Conservation (phyloP, 139 green algal species). For the Picochlorum sp. region DNA sequence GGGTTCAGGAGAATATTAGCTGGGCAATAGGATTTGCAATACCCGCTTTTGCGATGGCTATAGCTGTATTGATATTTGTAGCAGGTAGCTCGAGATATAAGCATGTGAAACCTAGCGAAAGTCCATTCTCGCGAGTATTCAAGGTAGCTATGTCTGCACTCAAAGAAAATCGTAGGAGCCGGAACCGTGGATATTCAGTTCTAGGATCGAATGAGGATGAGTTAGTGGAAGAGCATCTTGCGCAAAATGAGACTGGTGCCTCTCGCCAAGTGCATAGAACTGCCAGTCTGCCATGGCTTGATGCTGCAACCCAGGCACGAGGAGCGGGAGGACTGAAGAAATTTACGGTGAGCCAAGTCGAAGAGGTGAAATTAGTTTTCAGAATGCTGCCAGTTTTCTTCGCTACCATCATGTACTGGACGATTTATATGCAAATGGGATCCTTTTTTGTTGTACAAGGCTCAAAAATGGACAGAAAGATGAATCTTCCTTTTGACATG, state of each 20-base stretch:
- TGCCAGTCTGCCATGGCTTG: conserved; percentile 1
- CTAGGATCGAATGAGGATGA: background rate
- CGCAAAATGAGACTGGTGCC: background rate
- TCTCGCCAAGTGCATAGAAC: background rate
- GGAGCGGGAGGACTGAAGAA: background rate
- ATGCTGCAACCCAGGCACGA: background rate
- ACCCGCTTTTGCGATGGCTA: conserved; percentile 64
- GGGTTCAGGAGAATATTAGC: conserved; percentile 46
- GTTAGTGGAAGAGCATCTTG: background rate
- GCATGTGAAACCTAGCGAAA: conserved; percentile 63
- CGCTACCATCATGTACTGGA: conserved; percentile 83
- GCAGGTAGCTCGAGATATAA: conserved; percentile 42
- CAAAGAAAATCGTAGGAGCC: conserved; percentile 28
- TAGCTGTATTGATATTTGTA: conserved; percentile 67
- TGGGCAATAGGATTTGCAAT: conserved; percentile 86
- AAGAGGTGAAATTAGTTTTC: conserved; percentile 88
- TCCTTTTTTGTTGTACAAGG: conserved; percentile 84
- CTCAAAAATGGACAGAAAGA: conserved; percentile 55
- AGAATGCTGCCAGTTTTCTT: conserved; percentile 84
- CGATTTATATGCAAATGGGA: conserved; percentile 83
- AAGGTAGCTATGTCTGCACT: conserved; percentile 58
- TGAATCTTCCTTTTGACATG: conserved; percentile 6
- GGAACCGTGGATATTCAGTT: background rate
- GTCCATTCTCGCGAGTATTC: conserved; percentile 65
- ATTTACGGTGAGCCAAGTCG: conserved; percentile 54